Evolutionary conservation across 306 rosid species (phyloP).

Genomic region (Betula pendula): DNA sequence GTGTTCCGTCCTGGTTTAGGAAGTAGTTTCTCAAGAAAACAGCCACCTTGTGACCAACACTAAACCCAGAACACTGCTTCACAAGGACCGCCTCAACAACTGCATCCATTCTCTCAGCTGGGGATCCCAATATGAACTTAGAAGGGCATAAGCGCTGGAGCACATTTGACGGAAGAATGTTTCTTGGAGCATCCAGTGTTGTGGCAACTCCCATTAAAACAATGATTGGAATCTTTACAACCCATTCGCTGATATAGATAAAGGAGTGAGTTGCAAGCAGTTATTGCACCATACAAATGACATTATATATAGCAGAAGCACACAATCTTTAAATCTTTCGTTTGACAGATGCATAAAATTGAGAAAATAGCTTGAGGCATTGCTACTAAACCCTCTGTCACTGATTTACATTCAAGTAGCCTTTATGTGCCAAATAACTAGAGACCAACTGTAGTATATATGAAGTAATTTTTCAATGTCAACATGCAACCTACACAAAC

Average conservation of each 20-base stretch:
- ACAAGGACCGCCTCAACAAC: conserved; percentile 84
- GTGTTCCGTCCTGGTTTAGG: conserved; percentile 88
- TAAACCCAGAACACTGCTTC: conserved; percentile 59
- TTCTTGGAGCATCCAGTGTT: conserved; percentile 69
- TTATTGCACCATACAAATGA: background rate
- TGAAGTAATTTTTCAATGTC: no score
- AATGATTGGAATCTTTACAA: conserved; percentile 73
- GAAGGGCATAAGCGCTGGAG: conserved; percentile 63
- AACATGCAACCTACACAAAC: no score
- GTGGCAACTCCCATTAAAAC: conserved; percentile 88
- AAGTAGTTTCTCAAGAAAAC: conserved; percentile 75
- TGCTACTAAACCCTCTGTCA: background rate
- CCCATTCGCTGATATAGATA: conserved; percentile 76
- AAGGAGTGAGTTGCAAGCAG: conserved; percentile 18
- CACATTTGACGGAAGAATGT: conserved; percentile 66
- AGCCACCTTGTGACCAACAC: conserved; percentile 83
- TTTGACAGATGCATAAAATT: background rate
- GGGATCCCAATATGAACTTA: conserved; percentile 69
- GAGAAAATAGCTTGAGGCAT: background rate
- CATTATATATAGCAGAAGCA: background rate
- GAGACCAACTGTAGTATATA: no score
- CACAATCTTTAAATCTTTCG: background rate
- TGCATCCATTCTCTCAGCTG: conserved; percentile 87
- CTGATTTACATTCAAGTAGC: no score
- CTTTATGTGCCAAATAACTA: no score